Base-by-base conservation (phyloP, 106 monocot genomes). In the Cymbidium sinense region DNA sequence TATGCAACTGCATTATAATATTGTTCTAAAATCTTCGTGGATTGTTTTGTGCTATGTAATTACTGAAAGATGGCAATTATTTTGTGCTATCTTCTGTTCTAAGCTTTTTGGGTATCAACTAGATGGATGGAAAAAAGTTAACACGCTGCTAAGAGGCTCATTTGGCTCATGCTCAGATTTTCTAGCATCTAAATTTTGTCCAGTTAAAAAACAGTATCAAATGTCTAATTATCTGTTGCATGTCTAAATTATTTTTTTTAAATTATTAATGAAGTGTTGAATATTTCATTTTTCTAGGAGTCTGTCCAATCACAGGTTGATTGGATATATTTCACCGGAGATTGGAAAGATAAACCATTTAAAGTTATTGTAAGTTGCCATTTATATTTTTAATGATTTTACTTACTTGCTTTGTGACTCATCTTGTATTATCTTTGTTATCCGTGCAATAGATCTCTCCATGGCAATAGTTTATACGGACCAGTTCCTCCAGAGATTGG, bases 381-480 rank as follows among this genome's bases (percentile, higher is more conserved):
- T 71, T 51, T 72, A 19, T 65, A 36, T 83, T 79, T 34, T 9
- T 69, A 52, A 8, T 83, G 17, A 43, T 50, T 54, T 65, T 23
- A 75, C 13, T 4, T 47, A 12, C 4, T 15, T 76, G 9, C 7
- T 52, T 20, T 31, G 31, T 33, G 21, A 35, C 33, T 78, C 23
- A 70, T 58, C 25, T 39, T 70, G 64, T 55, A 78, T 21, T 35
- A 31, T 77, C 5, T 7, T 8, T 58, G 71, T 50, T 78, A 71
- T 79, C 23, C 35, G 7, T 79, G 73, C 4, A 50, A 6, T 84
- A 98, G 98, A 86, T 85, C 90, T 72, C 84, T 98, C 34, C 90
- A 90, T 78, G 94, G 90, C 58, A 98, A 99, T 75, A 88, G 92
- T 70, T 87, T 98, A 70, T 98, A 90, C 87, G 98, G 98, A 79